Conservation (phyloP, 306 rosid species). For the Styphnolobium japonicum region DNA sequence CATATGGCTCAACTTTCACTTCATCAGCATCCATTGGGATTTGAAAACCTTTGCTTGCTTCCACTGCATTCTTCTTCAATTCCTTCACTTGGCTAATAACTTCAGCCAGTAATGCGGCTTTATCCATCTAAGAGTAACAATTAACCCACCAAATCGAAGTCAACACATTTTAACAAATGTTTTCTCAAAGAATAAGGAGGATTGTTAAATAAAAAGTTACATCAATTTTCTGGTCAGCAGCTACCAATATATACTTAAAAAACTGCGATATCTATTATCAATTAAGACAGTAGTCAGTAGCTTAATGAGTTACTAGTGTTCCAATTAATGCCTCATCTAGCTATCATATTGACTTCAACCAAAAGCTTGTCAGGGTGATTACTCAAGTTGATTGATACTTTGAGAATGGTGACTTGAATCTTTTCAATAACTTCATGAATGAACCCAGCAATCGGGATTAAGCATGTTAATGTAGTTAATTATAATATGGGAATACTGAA, state of each 20-base stretch:
- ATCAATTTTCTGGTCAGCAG: neutral
- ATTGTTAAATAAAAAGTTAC: neutral
- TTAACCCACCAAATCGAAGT: constrained; percentile 24
- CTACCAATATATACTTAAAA: neutral
- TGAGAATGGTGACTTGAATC: neutral
- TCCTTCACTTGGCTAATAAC: constrained; percentile 72
- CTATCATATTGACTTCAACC: neutral
- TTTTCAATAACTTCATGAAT: too few relatives aligned
- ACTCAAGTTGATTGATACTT: neutral
- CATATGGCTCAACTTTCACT: constrained; percentile 63
- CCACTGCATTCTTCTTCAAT: constrained; percentile 65
- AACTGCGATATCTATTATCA: neutral
- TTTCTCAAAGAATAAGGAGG: neutral
- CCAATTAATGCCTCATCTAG: neutral
- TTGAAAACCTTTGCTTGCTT: constrained; percentile 64
- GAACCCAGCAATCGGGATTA: neutral
- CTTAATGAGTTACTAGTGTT: neutral
- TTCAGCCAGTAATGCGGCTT: constrained; percentile 78
- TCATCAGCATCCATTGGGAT: constrained; percentile 79
- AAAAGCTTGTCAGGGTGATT: neutral
- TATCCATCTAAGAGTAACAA: constrained; percentile 67
- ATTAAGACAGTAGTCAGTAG: neutral
- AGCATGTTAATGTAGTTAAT: neutral
- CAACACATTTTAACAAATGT: neutral
- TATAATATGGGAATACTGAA: neutral